Conservation (phyloP, 2,329 filamentous ascomycete species). For the Pestalotiopsis sp. region DNA sequence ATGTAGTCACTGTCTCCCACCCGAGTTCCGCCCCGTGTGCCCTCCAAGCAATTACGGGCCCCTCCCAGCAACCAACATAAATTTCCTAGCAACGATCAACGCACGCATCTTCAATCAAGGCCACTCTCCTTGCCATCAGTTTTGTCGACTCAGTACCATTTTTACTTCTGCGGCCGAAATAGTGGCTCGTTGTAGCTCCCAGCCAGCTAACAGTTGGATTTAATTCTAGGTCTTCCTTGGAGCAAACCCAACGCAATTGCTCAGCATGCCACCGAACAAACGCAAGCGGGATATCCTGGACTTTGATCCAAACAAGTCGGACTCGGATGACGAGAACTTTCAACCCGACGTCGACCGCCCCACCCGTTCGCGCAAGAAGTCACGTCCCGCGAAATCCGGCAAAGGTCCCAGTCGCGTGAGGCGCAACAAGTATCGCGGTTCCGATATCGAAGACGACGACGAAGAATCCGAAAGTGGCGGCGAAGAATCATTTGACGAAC, state of each 20-base stretch:
- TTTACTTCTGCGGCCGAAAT: not conserved
- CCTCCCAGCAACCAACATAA: too few species aligned
- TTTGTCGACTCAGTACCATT: too few species aligned
- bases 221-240: not conserved
- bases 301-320: constrained; percentile 69
- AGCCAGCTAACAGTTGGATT: not conserved
- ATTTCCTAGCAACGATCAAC: too few species aligned
- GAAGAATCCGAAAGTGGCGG: constrained; percentile 55
- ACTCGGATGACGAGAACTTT: constrained; percentile 69
- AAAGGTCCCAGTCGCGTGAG: constrained; percentile 27
- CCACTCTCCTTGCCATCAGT: too few species aligned
- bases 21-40: too few species aligned
- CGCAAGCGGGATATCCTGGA: constrained; percentile 58
- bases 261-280: constrained; percentile 47
- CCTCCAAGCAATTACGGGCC: too few species aligned
- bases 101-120: too few species aligned
- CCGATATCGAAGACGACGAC: constrained; percentile 65
- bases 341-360: constrained; percentile 50
- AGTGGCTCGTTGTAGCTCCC: not conserved
- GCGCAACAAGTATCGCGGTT: constrained; percentile 53
- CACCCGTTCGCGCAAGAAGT: constrained; percentile 38
- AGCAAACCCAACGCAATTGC: constrained; percentile 1
- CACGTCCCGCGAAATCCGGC: constrained; percentile 38
- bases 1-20: too few species aligned
- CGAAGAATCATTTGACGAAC: constrained; percentile 50